Percentiles rank a stretch among this genome's conserved stretches.
phyloP scores from a whole-genome alignment of 2,329 filamentous ascomycete species.

The Magnaporthales sp. region DNA sequence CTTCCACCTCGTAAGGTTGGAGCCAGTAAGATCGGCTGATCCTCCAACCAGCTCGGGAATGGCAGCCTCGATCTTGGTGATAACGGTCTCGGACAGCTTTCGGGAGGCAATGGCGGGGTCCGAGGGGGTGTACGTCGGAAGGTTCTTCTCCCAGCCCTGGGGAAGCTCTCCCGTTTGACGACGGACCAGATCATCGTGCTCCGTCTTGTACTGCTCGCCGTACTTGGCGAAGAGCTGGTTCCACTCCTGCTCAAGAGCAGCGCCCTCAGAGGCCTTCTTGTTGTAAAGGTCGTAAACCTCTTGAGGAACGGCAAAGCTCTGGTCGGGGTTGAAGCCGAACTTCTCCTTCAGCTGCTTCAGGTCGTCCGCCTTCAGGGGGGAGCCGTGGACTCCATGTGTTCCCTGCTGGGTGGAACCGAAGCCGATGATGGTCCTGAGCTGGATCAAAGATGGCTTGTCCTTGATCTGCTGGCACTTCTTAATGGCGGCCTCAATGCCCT shows the following conservation, averaged over 20 bases:
- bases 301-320: slow-evolving; percentile 89
- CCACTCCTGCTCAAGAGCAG: slow-evolving; percentile 89
- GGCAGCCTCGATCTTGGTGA: slow-evolving; percentile 74
- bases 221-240: slow-evolving; percentile 90
- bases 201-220: slow-evolving; percentile 63
- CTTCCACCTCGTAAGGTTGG: slow-evolving; percentile 99
- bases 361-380: slow-evolving; percentile 90
- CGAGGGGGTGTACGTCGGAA: slow-evolving; percentile 81
- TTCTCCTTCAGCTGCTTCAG: slow-evolving; percentile 87
- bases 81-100: slow-evolving; percentile 92
- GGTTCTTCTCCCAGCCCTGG: slow-evolving; percentile 89
- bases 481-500: slow-evolving; percentile 81
- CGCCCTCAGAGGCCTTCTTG: slow-evolving; percentile 78
- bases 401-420: slow-evolving; percentile 90
- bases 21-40: slow-evolving; percentile 95
- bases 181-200: slow-evolving; percentile 73
- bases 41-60: slow-evolving; percentile 91
- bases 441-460: slow-evolving; percentile 95
- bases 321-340: slow-evolving; percentile 92
- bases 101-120: slow-evolving; percentile 84
- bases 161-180: slow-evolving; percentile 78
- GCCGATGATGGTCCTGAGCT: slow-evolving; percentile 94
- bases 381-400: slow-evolving; percentile 92
- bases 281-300: slow-evolving; percentile 87
- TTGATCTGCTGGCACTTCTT: slow-evolving; percentile 76